Evolutionary conservation across 192 early-diverging fungal genomes (phyloP), one percentile per base, ranked within the genome.

Genomic region (Coemansia reversa): DNA sequence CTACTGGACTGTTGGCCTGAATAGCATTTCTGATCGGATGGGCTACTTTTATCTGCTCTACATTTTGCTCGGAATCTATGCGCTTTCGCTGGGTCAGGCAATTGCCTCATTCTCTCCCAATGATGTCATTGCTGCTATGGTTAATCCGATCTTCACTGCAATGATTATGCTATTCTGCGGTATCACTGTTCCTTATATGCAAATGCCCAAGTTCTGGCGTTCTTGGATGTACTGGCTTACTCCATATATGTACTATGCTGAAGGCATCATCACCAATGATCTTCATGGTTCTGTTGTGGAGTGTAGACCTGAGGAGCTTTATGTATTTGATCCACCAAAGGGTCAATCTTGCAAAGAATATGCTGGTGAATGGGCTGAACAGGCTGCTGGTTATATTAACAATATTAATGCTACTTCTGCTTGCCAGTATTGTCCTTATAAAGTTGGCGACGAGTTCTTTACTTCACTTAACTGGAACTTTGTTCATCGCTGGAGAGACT

Each of bases 1-100:
- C 55, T 93, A 93, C 77, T 93, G 87, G 86, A 83, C 86, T 22
- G 81, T 85, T n/a, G 89, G 88, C 2, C 80, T 93, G 30, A 81
- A 80, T 42, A 54, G 28, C 7, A 62, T 65, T 7, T 67, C 83
- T 12, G 70, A 78, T 28, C 67, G 84, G 51, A 79, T 74, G 3
- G 83, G 85, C 35, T 91, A 84, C 58, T 88, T 91, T 52, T 93
- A 88, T 63, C 27, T 90, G n/a, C 63, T 85, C 33, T 78, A 86
- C 51, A 68, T 83, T 24, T 14, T 86, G 30, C 79, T 89, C 62
- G 83, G 85, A 50, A 61, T 91, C 11, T 93, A 89, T 66, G 79
- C 87, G 32, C 68, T 91, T 1, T 84, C 84, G 1, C 71, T 93
- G 39, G 90, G 90, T 51, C 89, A 89, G 59, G 84, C 84, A 42